Percentiles rank a stretch among this genome's conserved stretches.
Conservation (phyloP, 2,329 filamentous ascomycete genomes). For the Harringtonia lauricola region DNA sequence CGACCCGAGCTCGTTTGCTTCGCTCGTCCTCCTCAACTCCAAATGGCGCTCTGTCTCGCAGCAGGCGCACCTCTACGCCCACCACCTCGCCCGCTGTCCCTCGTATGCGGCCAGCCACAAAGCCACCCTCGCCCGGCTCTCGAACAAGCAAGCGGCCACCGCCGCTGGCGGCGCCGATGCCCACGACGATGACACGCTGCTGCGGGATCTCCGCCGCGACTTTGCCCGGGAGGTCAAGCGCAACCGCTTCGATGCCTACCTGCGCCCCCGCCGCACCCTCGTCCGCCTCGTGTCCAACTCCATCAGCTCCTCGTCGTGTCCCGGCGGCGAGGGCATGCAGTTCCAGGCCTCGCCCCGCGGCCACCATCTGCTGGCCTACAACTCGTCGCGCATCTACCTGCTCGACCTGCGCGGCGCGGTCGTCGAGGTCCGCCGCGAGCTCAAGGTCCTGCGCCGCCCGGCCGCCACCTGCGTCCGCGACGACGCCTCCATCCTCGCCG, state of each 20-base stretch:
- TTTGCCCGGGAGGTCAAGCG: slow-evolving; percentile 64
- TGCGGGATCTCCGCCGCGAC: slow-evolving; percentile 49
- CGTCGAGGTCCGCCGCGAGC: slow-evolving; percentile 59
- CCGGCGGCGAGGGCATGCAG: slow-evolving; percentile 75
- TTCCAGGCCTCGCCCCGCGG: slow-evolving; percentile 71
- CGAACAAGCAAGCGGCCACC: slow-evolving; percentile 13
- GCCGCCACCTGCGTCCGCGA: slow-evolving; percentile 70
- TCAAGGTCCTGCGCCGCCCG: slow-evolving; percentile 69
- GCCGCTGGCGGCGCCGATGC: slow-evolving; percentile 18
- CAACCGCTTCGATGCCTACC: slow-evolving; percentile 66
- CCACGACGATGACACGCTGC: slow-evolving; percentile 28
- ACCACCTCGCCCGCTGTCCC: slow-evolving; percentile 50
- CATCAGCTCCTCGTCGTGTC: slow-evolving; percentile 72
- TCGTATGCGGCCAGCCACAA: slow-evolving; percentile 43
- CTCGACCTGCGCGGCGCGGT: slow-evolving; percentile 53
- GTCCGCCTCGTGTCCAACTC: slow-evolving; percentile 76
- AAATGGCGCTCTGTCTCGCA: slow-evolving; percentile 57
- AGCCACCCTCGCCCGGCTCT: slow-evolving; percentile 1
- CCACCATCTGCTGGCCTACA: slow-evolving; percentile 66
- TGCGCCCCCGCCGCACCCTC: slow-evolving; percentile 58
- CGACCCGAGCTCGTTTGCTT: slow-evolving; percentile 55
- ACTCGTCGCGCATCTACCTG: slow-evolving; percentile 75
- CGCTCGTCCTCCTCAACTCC: slow-evolving; percentile 51
- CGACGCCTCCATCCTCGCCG: slow-evolving; percentile 63
- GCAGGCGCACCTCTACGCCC: slow-evolving; percentile 49